Conservation (phyloP, 495 filamentous ascomycete genomes). For the Tetracladium setigerum region DNA sequence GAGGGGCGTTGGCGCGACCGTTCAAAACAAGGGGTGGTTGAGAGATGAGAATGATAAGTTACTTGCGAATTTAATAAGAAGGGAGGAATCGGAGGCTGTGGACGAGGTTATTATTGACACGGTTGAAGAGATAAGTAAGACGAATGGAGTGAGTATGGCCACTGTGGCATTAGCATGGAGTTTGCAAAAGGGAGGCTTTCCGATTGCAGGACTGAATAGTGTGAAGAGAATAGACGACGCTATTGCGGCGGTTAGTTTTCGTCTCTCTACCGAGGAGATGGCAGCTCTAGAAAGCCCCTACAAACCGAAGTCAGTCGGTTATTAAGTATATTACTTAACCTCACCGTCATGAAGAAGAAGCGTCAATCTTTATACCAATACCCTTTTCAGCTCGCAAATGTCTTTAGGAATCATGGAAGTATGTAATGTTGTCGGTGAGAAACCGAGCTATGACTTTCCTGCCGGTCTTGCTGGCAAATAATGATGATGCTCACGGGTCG, state of each 20-base stretch:
- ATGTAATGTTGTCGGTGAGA: no score
- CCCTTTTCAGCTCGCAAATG: no score
- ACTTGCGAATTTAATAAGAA: conserved; percentile 34
- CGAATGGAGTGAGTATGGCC: conserved; percentile 54
- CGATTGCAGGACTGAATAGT: conserved; percentile 35
- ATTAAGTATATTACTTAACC: neutral
- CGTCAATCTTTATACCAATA: no score
- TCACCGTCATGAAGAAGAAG: no score
- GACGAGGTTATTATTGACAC: conserved; percentile 53
- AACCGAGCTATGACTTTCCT: no score
- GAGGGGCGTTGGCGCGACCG: conserved; percentile 43
- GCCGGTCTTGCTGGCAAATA: no score
- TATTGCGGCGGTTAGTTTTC: conserved; percentile 34
- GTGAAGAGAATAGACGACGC: conserved; percentile 51
- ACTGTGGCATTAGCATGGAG: conserved; percentile 64
- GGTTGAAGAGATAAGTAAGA: conserved; percentile 60
- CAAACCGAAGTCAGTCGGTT: conserved; percentile 42
- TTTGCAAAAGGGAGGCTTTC: conserved; percentile 27
- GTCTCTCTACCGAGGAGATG: conserved; percentile 47
- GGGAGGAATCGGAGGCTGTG: conserved; percentile 22
- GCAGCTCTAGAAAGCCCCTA: conserved; percentile 55
- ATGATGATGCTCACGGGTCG: no score
- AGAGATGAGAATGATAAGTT: conserved; percentile 37
- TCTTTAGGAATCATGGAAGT: no score
- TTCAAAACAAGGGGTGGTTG: conserved; percentile 17